phyloP scores from a whole-genome alignment of 1,284 basidiomycete genomes.

The Mycosarcoma maydis region DNA sequence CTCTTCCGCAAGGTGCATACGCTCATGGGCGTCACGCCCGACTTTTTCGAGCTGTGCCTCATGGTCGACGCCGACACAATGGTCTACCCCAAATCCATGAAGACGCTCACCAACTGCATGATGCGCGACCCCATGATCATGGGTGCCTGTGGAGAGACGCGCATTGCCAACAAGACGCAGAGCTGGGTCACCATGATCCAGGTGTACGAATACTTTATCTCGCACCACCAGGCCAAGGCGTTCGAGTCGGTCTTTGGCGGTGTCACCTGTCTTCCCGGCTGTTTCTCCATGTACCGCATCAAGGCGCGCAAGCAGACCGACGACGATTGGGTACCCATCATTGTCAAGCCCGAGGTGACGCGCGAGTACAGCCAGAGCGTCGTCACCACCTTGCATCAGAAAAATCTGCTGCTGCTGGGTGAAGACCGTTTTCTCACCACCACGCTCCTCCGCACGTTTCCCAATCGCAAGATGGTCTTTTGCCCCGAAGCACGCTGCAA shows the following conservation, averaged over 20 bases:
- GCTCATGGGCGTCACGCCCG: slow-evolving; percentile 98
- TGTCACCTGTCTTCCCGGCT: slow-evolving; percentile 97
- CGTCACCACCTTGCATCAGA: slow-evolving; percentile 94
- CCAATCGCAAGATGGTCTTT: slow-evolving; percentile 96
- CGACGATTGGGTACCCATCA: slow-evolving; percentile 96
- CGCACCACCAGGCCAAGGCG: slow-evolving; percentile 95
- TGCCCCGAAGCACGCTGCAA: slow-evolving; percentile 93
- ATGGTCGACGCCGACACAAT: slow-evolving; percentile 97
- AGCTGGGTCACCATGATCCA: slow-evolving; percentile 99
- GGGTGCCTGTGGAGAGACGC: slow-evolving; percentile 98
- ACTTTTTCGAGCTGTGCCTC: slow-evolving; percentile 95
- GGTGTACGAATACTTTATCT: slow-evolving; percentile 99
- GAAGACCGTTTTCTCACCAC: slow-evolving; percentile 94
- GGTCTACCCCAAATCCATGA: slow-evolving; percentile 61
- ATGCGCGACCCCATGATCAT: slow-evolving; percentile 98
- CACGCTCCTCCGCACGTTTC: slow-evolving; percentile 83
- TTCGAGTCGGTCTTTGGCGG: slow-evolving; percentile 99
- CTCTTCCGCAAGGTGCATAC: slow-evolving; percentile 95
- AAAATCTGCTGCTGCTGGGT: slow-evolving; percentile 93
- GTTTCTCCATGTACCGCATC: slow-evolving; percentile 99
- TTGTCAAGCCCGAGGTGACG: slow-evolving; percentile 96
- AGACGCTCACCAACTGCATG: slow-evolving; percentile 77
- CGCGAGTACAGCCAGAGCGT: slow-evolving; percentile 94
- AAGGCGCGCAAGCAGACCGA: slow-evolving; percentile 84
- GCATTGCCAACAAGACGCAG: slow-evolving; percentile 92